phyloP scores from a whole-genome alignment of 345 rosid species.

The Bruguiera sexangula region DNA sequence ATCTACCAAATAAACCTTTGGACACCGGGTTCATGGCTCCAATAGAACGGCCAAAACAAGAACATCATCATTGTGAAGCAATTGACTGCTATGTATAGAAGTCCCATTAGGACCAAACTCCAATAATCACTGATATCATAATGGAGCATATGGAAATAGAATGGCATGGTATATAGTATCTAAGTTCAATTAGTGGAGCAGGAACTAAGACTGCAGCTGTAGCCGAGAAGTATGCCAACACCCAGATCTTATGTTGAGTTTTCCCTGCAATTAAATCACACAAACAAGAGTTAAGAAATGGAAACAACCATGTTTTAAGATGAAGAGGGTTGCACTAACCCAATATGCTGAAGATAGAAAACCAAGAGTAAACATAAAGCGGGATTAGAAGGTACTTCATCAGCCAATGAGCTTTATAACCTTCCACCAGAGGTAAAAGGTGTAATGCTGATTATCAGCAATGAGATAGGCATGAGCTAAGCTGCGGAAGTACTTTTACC shows the following conservation, averaged over 20 bases:
- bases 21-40: slow-evolving; percentile 83
- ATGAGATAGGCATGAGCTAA: slow-evolving; percentile 92
- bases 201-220: slow-evolving; percentile 80
- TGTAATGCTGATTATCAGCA: slow-evolving; percentile 90
- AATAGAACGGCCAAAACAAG: slow-evolving; percentile 68
- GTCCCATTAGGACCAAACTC: slow-evolving; percentile 51
- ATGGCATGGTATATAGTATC: slow-evolving; percentile 86
- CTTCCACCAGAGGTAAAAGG: slow-evolving; percentile 90
- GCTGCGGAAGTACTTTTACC: slow-evolving; percentile 41
- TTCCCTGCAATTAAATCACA: slow-evolving; percentile 45
- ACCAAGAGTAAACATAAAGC: slow-evolving; percentile 75
- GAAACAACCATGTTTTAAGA: neutral
- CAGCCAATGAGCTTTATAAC: slow-evolving; percentile 66
- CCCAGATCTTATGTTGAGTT: slow-evolving; percentile 57
- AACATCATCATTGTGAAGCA: slow-evolving; percentile 68
- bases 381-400: slow-evolving; percentile 74
- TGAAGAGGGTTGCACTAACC: slow-evolving; percentile 44
- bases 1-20: slow-evolving; percentile 94
- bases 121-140: slow-evolving; percentile 26
- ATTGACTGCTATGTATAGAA: slow-evolving; percentile 42
- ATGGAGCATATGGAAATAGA: slow-evolving; percentile 64
- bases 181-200: slow-evolving; percentile 85
- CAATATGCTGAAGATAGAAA: slow-evolving; percentile 57
- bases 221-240: slow-evolving; percentile 69
- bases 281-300: neutral